phyloP scores from a whole-genome alignment of 2,329 filamentous ascomycete genomes.

The Trichoderma harzianum region DNA sequence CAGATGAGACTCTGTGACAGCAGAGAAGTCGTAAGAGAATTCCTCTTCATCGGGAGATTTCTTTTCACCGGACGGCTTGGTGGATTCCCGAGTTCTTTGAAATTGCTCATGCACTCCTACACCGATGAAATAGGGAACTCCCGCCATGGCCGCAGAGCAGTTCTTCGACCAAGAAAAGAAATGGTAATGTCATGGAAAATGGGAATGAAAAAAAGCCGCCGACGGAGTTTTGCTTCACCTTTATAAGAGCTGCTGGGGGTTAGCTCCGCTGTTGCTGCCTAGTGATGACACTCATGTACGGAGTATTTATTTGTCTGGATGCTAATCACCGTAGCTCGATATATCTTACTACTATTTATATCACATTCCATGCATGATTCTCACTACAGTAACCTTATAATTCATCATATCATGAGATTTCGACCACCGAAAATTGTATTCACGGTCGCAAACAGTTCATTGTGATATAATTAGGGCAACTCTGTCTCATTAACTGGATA shows the following conservation, averaged over 20 bases:
- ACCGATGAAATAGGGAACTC: neutral
- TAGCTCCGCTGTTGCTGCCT: constrained; percentile 5
- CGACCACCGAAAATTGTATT: neutral
- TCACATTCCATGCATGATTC: neutral
- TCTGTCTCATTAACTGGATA: neutral
- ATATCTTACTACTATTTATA: neutral
- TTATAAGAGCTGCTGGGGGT: neutral
- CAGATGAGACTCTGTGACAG: neutral
- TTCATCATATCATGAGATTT: neutral
- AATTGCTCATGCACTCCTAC: neutral
- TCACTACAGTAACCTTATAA: neutral
- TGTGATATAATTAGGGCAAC: neutral
- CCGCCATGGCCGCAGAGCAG: neutral
- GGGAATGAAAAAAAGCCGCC: neutral
- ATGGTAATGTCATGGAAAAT: neutral
- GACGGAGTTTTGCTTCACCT: neutral
- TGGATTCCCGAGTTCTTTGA: neutral
- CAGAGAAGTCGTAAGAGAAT: neutral
- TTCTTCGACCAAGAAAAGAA: neutral
- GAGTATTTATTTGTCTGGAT: neutral
- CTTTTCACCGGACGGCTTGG: neutral
- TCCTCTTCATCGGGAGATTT: neutral
- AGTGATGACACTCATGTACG: neutral
- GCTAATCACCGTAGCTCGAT: neutral
- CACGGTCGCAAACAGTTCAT: neutral